Evolutionary conservation across 768 basidiomycete genomes (phyloP).

Genomic region (Tulasnella calospora): DNA sequence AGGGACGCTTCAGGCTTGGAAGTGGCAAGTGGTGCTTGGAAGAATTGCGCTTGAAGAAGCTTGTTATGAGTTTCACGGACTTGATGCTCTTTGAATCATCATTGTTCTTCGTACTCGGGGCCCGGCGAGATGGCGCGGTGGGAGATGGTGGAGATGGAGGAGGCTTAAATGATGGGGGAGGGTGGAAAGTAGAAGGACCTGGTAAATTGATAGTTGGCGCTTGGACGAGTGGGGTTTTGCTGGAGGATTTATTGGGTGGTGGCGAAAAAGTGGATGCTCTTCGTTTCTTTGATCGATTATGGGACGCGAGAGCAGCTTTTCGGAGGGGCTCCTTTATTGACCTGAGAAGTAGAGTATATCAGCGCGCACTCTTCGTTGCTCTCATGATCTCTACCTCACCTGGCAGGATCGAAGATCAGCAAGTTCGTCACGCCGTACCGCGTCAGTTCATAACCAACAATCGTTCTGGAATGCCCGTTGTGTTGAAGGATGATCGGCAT

Average conservation of each 20-base stretch:
- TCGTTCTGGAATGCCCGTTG: constrained; percentile 77
- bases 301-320: background rate
- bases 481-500: constrained; percentile 78
- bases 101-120: background rate
- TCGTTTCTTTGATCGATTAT: constrained; percentile 22
- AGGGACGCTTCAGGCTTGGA: background rate
- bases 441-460: constrained; percentile 75
- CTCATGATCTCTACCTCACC: constrained; percentile 40
- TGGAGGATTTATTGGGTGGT: background rate
- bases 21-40: background rate
- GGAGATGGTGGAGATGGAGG: background rate
- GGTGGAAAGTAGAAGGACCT: background rate
- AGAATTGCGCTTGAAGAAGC: background rate
- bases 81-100: constrained; percentile 12
- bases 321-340: background rate
- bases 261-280: background rate
- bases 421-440: constrained; percentile 56
- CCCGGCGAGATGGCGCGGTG: background rate
- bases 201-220: background rate
- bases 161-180: background rate
- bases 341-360: background rate
- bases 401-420: constrained; percentile 72
- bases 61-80: background rate
- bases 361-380: background rate
- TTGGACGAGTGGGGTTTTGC: background rate